phyloP scores from a whole-genome alignment of 2,329 filamentous ascomycete genomes.

The Canariomyces notabilis region DNA sequence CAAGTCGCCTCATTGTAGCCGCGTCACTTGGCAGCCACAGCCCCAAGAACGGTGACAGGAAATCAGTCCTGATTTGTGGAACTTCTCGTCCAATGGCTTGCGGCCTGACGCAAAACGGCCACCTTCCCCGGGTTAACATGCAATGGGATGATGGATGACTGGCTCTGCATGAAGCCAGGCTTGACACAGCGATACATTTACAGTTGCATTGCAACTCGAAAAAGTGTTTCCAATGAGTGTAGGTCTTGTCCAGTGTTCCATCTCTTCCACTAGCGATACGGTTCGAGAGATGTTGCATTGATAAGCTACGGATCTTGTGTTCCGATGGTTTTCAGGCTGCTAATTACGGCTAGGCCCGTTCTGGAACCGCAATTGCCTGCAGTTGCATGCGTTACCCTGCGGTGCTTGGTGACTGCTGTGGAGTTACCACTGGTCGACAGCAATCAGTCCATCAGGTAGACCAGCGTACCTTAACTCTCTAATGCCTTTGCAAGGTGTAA shows the following conservation, averaged over 20 bases:
- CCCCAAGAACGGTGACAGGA: no score
- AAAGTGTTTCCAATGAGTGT: neutral
- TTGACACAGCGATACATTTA: neutral
- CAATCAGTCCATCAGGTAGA: no score
- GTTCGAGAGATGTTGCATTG: neutral
- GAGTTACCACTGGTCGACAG: no score
- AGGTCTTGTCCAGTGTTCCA: neutral
- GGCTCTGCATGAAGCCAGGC: conserved; percentile 1
- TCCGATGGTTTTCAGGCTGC: conserved; percentile 9
- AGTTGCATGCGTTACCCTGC: neutral
- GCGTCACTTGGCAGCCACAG: no score
- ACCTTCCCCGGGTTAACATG: neutral
- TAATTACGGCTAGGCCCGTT: neutral
- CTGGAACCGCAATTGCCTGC: neutral
- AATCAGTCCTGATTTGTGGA: no score
- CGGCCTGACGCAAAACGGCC: neutral
- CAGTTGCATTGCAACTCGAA: no score
- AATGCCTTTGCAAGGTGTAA: no score
- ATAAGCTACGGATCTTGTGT: neutral
- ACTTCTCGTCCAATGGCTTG: no score
- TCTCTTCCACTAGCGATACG: no score
- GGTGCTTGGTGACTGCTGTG: no score
- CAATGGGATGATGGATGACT: neutral
- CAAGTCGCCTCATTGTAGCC: no score
- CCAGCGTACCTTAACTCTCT: no score